Percentiles rank a stretch among this genome's conserved stretches.
These are phyloP conservation scores for Tricladium varicosporioides DNA, from an alignment of 2,329 filamentous ascomycete species.

Conservation along the genomic window DNA sequence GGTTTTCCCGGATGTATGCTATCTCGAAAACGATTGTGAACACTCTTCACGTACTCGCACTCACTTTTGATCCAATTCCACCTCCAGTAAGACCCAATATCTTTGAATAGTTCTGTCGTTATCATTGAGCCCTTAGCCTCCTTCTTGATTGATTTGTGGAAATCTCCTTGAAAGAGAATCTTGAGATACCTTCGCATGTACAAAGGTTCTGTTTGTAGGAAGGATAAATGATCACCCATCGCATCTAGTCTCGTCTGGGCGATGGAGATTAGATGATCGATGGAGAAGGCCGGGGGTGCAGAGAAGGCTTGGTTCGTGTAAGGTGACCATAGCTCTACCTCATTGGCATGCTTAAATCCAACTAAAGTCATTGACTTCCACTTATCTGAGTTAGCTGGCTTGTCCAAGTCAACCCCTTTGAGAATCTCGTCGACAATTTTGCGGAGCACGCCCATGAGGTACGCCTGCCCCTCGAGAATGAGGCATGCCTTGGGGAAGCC, in stretches of 20 bases:
- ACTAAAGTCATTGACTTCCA: background rate
- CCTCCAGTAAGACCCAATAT: background rate
- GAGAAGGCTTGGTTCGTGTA: conserved; percentile 12
- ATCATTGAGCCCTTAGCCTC: background rate
- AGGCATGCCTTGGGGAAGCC: conserved; percentile 15
- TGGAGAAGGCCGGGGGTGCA: conserved; percentile 4
- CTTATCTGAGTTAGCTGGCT: background rate
- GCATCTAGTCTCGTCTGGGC: background rate
- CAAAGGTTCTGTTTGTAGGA: conserved; percentile 9
- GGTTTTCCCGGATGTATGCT: background rate
- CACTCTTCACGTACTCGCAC: background rate
- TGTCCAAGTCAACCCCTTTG: background rate
- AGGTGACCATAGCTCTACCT: background rate
- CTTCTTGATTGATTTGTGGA: background rate
- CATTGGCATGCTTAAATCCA: background rate
- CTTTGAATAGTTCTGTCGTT: background rate
- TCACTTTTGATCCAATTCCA: background rate
- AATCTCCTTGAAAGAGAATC: background rate
- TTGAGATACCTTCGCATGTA: background rate
- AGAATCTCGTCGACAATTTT: conserved; percentile 3
- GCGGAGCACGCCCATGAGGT: conserved; percentile 3
- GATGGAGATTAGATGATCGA: conserved; percentile 1
- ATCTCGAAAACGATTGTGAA: background rate
- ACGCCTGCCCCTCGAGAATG: conserved; percentile 16
- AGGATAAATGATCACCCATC: conserved; percentile 8